A percentile compares a stretch with the other conserved stretches of the same genome.
Conservation (phyloP, 202 grass and related monocot species). For the Elaeis oleifera region DNA sequence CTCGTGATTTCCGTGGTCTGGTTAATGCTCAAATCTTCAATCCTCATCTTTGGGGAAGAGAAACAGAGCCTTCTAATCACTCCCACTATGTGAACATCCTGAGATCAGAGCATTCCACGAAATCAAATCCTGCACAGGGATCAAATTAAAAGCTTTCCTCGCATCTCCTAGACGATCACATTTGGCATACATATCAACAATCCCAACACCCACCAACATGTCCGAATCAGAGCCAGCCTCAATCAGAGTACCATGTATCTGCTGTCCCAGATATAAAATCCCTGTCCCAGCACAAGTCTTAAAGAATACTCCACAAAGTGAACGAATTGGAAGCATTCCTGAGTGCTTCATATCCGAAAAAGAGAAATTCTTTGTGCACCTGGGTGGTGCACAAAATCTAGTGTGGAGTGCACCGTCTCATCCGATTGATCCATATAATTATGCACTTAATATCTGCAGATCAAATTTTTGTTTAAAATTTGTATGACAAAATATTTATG, state of each 20-base stretch:
- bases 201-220: constrained; percentile 49
- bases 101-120: constrained; percentile 78
- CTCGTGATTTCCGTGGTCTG: constrained; percentile 64
- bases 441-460: too few species aligned
- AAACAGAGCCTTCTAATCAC: constrained; percentile 32
- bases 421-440: too few species aligned
- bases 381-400: too few species aligned
- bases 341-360: constrained; percentile 51
- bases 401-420: too few species aligned
- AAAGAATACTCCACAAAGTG: constrained; percentile 54
- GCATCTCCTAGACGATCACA: constrained; percentile 39
- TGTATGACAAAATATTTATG: too few species aligned
- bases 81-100: constrained; percentile 51
- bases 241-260: constrained; percentile 88
- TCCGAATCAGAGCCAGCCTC: constrained; percentile 48
- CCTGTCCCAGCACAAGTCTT: constrained; percentile 58
- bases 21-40: constrained; percentile 45
- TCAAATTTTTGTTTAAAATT: too few species aligned
- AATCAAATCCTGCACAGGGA: constrained; percentile 39
- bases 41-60: constrained; percentile 59
- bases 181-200: constrained; percentile 74
- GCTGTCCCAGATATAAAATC: constrained; percentile 46
- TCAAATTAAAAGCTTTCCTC: constrained; percentile 48
- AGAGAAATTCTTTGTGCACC: too few species aligned
- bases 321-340: constrained; percentile 50